These are phyloP conservation scores for Ceriops tagal DNA, from an alignment of 345 rosid genomes.

Conservation along the genomic window DNA sequence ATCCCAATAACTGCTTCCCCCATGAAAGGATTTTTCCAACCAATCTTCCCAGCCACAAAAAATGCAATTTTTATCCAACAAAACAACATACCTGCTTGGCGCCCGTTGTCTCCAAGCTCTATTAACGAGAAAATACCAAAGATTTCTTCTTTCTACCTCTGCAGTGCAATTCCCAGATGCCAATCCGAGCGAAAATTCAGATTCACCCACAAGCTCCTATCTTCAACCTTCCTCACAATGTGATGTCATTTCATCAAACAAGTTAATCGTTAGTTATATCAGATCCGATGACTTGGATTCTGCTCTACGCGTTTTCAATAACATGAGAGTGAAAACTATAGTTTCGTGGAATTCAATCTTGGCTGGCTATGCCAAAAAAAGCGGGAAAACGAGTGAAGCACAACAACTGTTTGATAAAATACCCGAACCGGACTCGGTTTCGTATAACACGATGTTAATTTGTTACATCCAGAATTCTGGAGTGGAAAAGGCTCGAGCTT, in stretches of 20 bases:
- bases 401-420: constrained; percentile 57
- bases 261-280: constrained; percentile 43
- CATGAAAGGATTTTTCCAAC: too few species aligned
- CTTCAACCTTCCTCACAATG: constrained; percentile 16
- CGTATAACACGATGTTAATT: constrained; percentile 65
- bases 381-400: constrained; percentile 48
- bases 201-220: constrained; percentile 3
- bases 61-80: constrained; percentile 10
- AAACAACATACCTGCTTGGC: too few species aligned
- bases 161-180: constrained; percentile 22
- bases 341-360: constrained; percentile 75
- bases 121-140: constrained; percentile 12
- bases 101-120: too few species aligned
- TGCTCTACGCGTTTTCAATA: constrained; percentile 53
- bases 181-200: constrained; percentile 3
- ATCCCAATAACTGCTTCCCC: too few species aligned
- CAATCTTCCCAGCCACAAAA: too few species aligned
- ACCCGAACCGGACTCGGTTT: constrained; percentile 56
- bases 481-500: constrained; percentile 39
- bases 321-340: constrained; percentile 51
- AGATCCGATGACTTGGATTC: constrained; percentile 57
- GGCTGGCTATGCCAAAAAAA: constrained; percentile 37
- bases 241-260: constrained; percentile 49
- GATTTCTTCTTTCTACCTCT: constrained; percentile 18
- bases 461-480: constrained; percentile 41